Evolutionary conservation across 2,329 filamentous ascomycete genomes (phyloP), one percentile per base, ranked within the genome.

Genomic region (Salinomyces thailandicus): DNA sequence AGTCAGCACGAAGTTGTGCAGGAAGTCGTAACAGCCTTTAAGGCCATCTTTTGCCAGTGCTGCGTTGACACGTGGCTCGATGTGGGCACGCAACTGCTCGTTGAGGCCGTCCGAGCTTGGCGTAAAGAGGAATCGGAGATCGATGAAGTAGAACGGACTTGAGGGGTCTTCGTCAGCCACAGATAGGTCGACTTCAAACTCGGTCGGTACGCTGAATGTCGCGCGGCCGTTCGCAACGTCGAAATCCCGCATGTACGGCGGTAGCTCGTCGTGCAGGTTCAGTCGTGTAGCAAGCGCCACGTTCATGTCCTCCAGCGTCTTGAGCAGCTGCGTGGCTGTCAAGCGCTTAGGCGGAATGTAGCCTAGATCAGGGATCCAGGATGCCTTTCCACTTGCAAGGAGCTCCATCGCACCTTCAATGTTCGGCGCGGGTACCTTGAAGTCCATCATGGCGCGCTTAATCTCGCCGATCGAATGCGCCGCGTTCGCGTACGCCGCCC

Each of bases 151-250:
- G 55, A 93, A 93, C 51, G 93, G 87, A 36, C 82, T 81, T 19
- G 77, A 69, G 13, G 79, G 75, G 46, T 91, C 81, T 54, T 96
- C 87, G 48, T 87, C 81, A 13, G 83, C 85, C 44, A 96, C 82
- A 1, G 86, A 87, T 35, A 98, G 72, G 55, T 96, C 91, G 14
- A 96, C 75, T 58, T 96, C 89, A 51, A 95, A 95, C 58, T 96
- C 89, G 36, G 75, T 75, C 2, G 75, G 66, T 1, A 96, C 82
- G 31, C 68, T 73, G 58, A 98, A 98, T 0, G 86, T 96, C 5
- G 83, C 89, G 33, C 89, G 77, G n/a, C 93, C 91, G 35, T 85
- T 82, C 35, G 73, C 72, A 42, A 98, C 82, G 4, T 69, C 72
- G 62, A 86, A 96, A 42, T 82, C 71, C 49, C 72, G 73, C 56